Conservation (phyloP, 2,329 filamentous ascomycete species). For the Botrytis squamosa region DNA sequence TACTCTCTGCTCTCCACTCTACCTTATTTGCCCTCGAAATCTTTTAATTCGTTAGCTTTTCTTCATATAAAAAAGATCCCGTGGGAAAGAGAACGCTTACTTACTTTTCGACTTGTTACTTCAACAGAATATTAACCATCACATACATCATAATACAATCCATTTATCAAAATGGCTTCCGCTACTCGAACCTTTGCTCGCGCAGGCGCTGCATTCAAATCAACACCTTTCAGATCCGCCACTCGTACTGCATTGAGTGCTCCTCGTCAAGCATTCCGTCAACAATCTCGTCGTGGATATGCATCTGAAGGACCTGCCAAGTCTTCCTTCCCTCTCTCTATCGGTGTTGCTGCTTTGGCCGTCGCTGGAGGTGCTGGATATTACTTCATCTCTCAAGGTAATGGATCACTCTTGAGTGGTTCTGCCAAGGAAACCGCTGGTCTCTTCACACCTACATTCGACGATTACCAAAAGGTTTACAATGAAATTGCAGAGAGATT, state of each 20-base stretch:
- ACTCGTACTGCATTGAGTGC: conserved; percentile 59
- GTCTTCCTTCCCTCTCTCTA: conserved; percentile 53
- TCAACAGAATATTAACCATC: neutral
- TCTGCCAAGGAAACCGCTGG: conserved; percentile 46
- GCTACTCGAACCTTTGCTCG: conserved; percentile 42
- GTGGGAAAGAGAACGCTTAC: neutral
- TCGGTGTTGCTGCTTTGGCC: conserved; percentile 57
- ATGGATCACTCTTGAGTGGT: conserved; percentile 40
- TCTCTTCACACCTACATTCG: conserved; percentile 70
- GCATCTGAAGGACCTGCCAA: conserved; percentile 66
- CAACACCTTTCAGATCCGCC: conserved; percentile 51
- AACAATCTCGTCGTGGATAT: conserved; percentile 75
- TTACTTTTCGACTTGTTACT: neutral
- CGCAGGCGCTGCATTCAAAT: conserved; percentile 36
- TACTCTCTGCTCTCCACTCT: neutral
- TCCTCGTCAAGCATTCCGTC: conserved; percentile 68
- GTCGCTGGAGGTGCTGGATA: conserved; percentile 63
- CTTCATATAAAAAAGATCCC: neutral
- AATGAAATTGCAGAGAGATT: conserved; percentile 76
- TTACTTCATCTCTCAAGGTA: conserved; percentile 62
- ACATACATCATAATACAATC: conserved; percentile 21
- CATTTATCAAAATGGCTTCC: conserved; percentile 26
- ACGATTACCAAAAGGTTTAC: conserved; percentile 96
- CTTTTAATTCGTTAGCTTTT: neutral
- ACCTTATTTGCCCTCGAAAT: neutral